Percentiles rank a stretch among this genome's conserved stretches.
Conservation (phyloP, 345 rosid genomes). For the Lepidium aucheri region DNA sequence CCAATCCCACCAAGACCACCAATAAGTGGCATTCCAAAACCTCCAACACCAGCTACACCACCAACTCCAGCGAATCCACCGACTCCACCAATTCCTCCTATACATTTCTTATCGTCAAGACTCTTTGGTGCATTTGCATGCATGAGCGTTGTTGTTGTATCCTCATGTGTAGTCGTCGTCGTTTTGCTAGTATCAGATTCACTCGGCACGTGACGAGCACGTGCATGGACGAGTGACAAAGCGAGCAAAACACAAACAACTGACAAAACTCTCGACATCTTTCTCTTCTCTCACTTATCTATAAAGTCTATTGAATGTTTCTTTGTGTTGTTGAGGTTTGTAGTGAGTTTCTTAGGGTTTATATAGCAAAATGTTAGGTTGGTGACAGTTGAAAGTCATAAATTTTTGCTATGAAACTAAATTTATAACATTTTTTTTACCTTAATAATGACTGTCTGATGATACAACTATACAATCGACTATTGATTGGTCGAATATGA, state of each 20-base stretch:
- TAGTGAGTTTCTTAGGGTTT: slow-evolving; percentile 18
- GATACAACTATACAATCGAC: slow-evolving; percentile 13
- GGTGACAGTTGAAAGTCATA: slow-evolving; percentile 43
- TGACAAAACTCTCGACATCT: slow-evolving; percentile 22
- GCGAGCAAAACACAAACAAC: slow-evolving; percentile 15
- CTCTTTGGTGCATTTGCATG: slow-evolving; percentile 35
- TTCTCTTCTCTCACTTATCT: not conserved
- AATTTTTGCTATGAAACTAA: slow-evolving; percentile 15
- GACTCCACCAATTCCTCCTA: slow-evolving; percentile 35
- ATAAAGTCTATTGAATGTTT: not conserved
- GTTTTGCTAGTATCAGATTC: not conserved
- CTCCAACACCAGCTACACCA: slow-evolving; percentile 55
- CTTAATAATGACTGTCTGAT: slow-evolving; percentile 16
- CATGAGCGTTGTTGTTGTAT: slow-evolving; percentile 6
- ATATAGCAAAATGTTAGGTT: slow-evolving; percentile 29
- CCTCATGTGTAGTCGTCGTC: not conserved
- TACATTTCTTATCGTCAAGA: slow-evolving; percentile 49
- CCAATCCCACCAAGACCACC: slow-evolving; percentile 74
- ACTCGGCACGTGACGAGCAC: slow-evolving; percentile 26
- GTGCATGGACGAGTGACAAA: slow-evolving; percentile 8
- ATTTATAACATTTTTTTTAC: not conserved
- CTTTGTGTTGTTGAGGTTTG: slow-evolving; percentile 7
- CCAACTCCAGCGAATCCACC: slow-evolving; percentile 77
- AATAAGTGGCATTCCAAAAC: slow-evolving; percentile 38
- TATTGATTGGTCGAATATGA: slow-evolving; percentile 12